These are phyloP conservation scores for Podila minutissima DNA, from an alignment of 192 early-diverging fungal genomes.

Conservation along the genomic window DNA sequence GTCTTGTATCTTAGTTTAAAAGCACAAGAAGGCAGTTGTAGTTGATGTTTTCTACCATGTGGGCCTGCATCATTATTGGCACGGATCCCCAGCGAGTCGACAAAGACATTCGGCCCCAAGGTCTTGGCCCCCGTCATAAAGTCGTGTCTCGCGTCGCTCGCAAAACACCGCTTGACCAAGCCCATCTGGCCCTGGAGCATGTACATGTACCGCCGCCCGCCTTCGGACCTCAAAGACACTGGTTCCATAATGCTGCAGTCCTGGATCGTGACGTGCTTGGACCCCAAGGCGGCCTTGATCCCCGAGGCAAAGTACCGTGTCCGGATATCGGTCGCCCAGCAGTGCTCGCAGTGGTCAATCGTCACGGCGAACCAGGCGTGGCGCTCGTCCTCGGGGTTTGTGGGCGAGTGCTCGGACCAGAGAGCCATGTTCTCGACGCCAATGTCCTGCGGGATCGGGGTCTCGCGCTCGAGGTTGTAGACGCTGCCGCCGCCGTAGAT, in stretches of 20 bases:
- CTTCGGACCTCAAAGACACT: constrained; percentile 11
- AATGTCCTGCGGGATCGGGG: constrained; percentile 24
- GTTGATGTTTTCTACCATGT: constrained; percentile 5
- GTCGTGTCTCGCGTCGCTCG: constrained; percentile 29
- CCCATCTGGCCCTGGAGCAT: constrained; percentile 43
- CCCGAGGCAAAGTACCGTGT: constrained; percentile 32
- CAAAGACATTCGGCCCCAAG: constrained; percentile 38
- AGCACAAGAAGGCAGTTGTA: too few relatives aligned
- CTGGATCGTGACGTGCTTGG: constrained; percentile 36
- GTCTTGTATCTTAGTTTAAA: background rate
- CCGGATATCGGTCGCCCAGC: constrained; percentile 38
- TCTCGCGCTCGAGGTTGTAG: constrained; percentile 35
- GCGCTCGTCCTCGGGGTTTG: constrained; percentile 4
- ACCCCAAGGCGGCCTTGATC: constrained; percentile 14
- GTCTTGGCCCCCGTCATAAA: constrained; percentile 33
- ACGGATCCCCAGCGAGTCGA: constrained; percentile 33
- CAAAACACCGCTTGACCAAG: constrained; percentile 35
- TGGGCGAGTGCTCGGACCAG: constrained; percentile 25
- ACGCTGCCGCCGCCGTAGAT: constrained; percentile 14
- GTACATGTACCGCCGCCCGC: constrained; percentile 38
- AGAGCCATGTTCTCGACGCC: constrained; percentile 41
- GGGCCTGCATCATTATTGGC: constrained; percentile 47
- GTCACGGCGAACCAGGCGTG: constrained; percentile 29
- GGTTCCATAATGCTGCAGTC: constrained; percentile 24
- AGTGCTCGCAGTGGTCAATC: constrained; percentile 38